Conservation (phyloP, 495 filamentous ascomycete species). For the Apodospora peruviana region DNA sequence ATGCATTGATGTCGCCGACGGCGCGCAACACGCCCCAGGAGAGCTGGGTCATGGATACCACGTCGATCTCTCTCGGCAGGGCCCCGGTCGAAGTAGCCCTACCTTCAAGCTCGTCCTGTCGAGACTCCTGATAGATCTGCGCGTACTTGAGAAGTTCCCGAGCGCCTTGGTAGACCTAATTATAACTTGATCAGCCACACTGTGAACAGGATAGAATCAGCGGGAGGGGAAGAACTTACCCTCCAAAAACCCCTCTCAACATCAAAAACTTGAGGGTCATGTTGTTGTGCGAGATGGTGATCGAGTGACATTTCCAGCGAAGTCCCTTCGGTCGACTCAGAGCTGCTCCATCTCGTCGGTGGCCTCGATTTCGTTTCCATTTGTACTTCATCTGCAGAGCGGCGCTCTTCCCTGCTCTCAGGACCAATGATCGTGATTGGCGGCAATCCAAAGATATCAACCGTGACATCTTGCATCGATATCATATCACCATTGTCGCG, state of each 20-base stretch:
- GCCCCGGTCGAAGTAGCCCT: not conserved
- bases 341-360: too few species aligned
- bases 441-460: too few species aligned
- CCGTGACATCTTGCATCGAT: too few species aligned
- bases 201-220: not conserved
- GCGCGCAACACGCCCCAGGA: conserved; percentile 14
- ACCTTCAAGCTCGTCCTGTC: not conserved
- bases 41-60: conserved; percentile 16
- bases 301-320: not conserved
- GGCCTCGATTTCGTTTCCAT: too few species aligned
- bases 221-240: conserved; percentile 1
- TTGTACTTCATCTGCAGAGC: too few species aligned
- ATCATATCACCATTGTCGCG: too few species aligned
- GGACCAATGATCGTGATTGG: too few species aligned
- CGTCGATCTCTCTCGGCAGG: conserved; percentile 15
- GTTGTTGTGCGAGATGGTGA: not conserved
- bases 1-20: conserved; percentile 12
- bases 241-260: conserved; percentile 17
- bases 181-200: not conserved
- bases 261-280: conserved; percentile 7
- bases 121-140: conserved; percentile 4
- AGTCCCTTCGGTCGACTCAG: not conserved
- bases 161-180: conserved; percentile 8
- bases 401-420: too few species aligned
- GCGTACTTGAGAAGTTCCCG: conserved; percentile 15